Evolutionary conservation across 2,329 filamentous ascomycete genomes (phyloP), one percentile per base, ranked within the genome.

Genomic region (Diaporthe eres): DNA sequence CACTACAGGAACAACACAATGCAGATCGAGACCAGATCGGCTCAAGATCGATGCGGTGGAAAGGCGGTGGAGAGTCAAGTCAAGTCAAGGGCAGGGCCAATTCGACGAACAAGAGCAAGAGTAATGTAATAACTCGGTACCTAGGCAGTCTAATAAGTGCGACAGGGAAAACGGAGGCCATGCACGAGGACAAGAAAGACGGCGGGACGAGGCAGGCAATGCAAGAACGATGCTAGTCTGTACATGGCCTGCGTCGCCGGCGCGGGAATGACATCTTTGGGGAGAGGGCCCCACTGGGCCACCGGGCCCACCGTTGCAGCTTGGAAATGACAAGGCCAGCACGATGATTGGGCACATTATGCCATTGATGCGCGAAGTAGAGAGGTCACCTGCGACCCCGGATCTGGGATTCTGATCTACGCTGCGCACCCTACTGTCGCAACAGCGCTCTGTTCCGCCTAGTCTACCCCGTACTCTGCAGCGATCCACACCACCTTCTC

Each of bases 401-500:
- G 65, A 70, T 70, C 49, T 67, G 42, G 61, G 61, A 34, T 49
- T 31, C 61, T 70, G 65, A 55, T 70, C 65, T 70, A 42, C 65
- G 44, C 63, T 53, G 44, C 44, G 19, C 61, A 34, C 39, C 42
- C 60, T 47, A 47, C 15, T 63, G 60, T 44, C 61, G 42, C 61
- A 65, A 17, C 61, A 22, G 19, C 47, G 22, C 47, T 53, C 34
- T 55, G 34, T 51, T 25, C 19, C 22, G 47, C n/a, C 55, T 53
- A 60, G 37, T 49, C 42, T 65, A 63, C 47, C 71, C 71, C 71
- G 71, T 73, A 53, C 55, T 72, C 25, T 53, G 44, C 71, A 10
- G 55, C 34, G 70, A 60, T 60, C 70, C 70, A 72, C 70, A 72
- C 70, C 70, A 49, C 55, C 70, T 72, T 72, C 70, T 72, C 70